Evolutionary conservation across 805 yeast species (phyloP), one percentile per base, ranked within the genome.

Genomic region (Starmerella stellata): DNA sequence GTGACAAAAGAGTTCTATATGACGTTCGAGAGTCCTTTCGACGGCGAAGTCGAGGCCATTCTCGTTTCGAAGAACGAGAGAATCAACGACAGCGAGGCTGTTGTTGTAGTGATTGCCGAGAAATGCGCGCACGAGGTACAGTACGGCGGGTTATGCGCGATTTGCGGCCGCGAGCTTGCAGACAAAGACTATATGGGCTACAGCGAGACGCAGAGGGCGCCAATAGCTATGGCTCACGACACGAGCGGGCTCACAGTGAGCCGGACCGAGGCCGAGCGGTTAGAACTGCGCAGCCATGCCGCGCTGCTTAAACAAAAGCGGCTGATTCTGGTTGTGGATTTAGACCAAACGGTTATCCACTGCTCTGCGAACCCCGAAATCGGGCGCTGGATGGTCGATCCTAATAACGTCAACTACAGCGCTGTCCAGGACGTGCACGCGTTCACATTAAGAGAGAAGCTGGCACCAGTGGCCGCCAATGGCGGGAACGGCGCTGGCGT

Each of bases 331-430:
- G 96, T 90, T 21, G 98, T 90, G 4, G 98, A 90, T 64, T 66
- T 90, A 45, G 98, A 90, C 61, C 98, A 90, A 57, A 90, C 98
- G 0, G 92, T 90, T 4, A 87, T 90, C 24, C 98, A 90, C 53
- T 94, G 95, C 31, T 87, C 95, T 4, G 95, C 87, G 15, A 98
- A 90, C 55, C 95, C 95, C 0, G 83, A 95, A 0, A 93, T 90
- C 23, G 90, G 90, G 1, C 93, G 81, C 52, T 90, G 98, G 98
- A 83, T 79, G 67, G 66, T 68, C 37, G 95, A 90, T 52, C 76
- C 82, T 3, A 57, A 65, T 4, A 80, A 81, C 49, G 93, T 95
- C 5, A 83, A 90, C 52, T 78, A 79, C 53, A 75, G 73, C 3
- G 76, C 87, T 2, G 72, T 90, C 23, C 74, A 75, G 55, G 93